These are phyloP conservation scores for Physcia stellaris DNA, from an alignment of 495 filamentous ascomycete genomes.

Conservation along the genomic window DNA sequence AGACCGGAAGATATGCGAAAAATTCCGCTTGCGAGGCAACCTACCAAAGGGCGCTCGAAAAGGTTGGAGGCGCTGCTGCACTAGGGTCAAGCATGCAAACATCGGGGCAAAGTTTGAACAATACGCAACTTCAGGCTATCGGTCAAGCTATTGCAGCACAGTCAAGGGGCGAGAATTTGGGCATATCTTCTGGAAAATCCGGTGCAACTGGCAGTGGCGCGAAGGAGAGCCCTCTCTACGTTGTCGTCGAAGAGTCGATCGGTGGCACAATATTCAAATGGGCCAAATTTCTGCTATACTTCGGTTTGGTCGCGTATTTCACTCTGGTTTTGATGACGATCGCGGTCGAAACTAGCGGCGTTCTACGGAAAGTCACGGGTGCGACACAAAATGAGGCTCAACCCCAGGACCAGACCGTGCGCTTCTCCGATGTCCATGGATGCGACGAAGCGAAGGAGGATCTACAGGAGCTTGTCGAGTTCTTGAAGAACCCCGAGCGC, in stretches of 20 bases:
- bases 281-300: conserved; percentile 73
- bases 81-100: conserved; percentile 20
- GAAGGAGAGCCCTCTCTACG: conserved; percentile 73
- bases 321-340: conserved; percentile 62
- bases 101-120: conserved; percentile 20
- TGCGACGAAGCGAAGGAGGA: conserved; percentile 98
- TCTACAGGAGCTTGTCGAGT: conserved; percentile 91
- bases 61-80: conserved; percentile 42
- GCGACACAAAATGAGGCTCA: conserved; percentile 66
- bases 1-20: conserved; percentile 68
- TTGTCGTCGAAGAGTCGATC: conserved; percentile 87
- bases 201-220: conserved; percentile 44
- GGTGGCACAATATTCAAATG: conserved; percentile 71
- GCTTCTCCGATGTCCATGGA: conserved; percentile 90
- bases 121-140: conserved; percentile 65
- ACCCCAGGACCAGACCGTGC: conserved; percentile 75
- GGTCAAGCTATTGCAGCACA: conserved; percentile 78
- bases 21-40: conserved; percentile 58
- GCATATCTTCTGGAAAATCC: conserved; percentile 31
- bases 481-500: conserved; percentile 78
- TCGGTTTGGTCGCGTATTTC: conserved; percentile 61
- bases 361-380: conserved; percentile 64
- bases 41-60: conserved; percentile 61
- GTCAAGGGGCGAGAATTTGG: conserved; percentile 51
- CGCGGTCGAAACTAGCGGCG: conserved; percentile 60